Base-by-base conservation (phyloP, 768 basidiomycete species). In the Chiua virens region DNA sequence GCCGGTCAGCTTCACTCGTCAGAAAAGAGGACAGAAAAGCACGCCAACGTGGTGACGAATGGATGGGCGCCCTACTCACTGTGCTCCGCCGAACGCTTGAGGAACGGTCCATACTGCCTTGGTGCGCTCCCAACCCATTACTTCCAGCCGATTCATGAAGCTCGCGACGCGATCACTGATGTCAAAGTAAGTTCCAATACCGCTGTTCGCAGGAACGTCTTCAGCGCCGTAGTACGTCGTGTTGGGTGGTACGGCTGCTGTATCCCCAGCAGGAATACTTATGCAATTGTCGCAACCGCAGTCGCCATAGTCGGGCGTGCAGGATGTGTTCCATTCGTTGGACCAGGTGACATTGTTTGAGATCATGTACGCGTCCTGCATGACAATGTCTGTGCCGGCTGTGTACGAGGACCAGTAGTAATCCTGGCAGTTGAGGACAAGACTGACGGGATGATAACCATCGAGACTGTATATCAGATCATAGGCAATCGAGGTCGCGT, bases 91-190 rank as follows among this genome's bases (percentile, higher is more conserved):
- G 61, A 92, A 92, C 0, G 78, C 88, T 66, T 92, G 89, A 1
- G 88, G 86, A 1, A 91, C 89, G 2, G 83, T 82, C 90, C 89
- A 91, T 0, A 89, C 76, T 2, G 85, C 79, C 62, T 87, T 84
- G 6, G 76, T 80, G 11, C 80, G 71, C 55, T 84, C 82, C 82
- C 86, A 86, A 2, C 85, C 86, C 54, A 85, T 78, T 42, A 79
- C 73, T 53, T 80, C 77, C 15, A 85, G 59, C 20, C 87, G 75
- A 43, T 82, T 70, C 42, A 69, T 69, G 68, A 85, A 89, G 51
- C 84, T 76, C 44, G 87, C 82, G 73, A 89, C 81, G 28, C 88
- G 74, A 1, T 73, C 74, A 11, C 82, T 78, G 46, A 90, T 82
- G 60, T 91, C 88, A 52, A 82, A 78, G 57, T 88, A 86, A 0